A percentile compares a stretch with the other conserved stretches of the same genome.
Evolutionary conservation across 148 eudicot species (phyloP).

Genomic region (Chenopodium album): DNA sequence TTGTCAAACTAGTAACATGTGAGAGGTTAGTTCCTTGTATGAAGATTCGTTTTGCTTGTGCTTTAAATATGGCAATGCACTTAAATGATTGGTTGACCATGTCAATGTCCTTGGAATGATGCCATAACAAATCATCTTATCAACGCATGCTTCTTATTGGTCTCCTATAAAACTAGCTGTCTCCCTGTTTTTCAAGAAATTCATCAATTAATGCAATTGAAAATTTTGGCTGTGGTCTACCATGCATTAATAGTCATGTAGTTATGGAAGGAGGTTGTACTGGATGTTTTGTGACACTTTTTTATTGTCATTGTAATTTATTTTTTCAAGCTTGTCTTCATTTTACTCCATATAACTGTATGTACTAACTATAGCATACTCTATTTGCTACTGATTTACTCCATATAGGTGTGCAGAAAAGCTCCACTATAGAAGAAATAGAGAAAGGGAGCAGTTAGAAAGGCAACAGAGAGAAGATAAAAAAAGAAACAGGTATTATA

Average conservation of each 20-base stretch:
- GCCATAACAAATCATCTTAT: neutral
- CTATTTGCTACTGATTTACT: slow-evolving; percentile 7
- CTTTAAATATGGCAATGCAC: neutral
- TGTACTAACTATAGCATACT: neutral
- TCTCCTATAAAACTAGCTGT: neutral
- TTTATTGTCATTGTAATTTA: neutral
- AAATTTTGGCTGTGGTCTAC: neutral
- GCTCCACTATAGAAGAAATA: slow-evolving; percentile 60
- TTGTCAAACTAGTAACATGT: slow-evolving; percentile 88
- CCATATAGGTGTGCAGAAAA: slow-evolving; percentile 73
- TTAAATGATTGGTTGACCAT: no score
- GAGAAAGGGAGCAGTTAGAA: slow-evolving; percentile 51
- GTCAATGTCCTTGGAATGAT: neutral
- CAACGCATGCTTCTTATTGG: neutral
- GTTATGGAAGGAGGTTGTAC: neutral
- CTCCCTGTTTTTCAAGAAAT: neutral
- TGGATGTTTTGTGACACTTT: neutral
- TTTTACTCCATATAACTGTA: no score
- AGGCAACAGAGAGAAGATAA: slow-evolving; percentile 40
- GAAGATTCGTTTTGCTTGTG: neutral
- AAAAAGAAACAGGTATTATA: slow-evolving; percentile 51
- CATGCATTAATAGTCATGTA: neutral
- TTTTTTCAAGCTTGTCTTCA: neutral
- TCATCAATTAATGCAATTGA: neutral
- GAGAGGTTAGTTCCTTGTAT: slow-evolving; percentile 48